Conservation (phyloP, 495 filamentous ascomycete species). For the Cercophora sp. region DNA sequence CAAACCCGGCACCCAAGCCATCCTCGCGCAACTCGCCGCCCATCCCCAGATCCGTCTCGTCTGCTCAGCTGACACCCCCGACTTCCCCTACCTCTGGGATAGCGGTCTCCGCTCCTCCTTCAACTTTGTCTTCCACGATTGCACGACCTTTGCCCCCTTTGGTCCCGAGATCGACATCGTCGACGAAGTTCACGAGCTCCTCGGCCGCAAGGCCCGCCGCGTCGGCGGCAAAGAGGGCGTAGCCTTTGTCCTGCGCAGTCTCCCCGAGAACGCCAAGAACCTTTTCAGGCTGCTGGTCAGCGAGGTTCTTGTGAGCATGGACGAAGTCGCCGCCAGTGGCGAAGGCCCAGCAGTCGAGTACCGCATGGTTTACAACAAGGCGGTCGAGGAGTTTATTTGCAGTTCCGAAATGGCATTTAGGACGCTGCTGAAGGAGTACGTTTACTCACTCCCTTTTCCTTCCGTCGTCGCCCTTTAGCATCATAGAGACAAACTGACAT, state of each 20-base stretch:
- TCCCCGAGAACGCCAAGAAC: conserved; percentile 87
- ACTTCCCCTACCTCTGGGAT: conserved; percentile 88
- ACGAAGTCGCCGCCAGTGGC: conserved; percentile 34
- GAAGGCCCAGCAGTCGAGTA: conserved; percentile 75
- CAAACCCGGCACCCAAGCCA: conserved; percentile 60
- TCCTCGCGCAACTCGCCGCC: conserved; percentile 71
- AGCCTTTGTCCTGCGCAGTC: conserved; percentile 78
- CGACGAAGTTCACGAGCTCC: conserved; percentile 78
- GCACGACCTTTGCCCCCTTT: conserved; percentile 80
- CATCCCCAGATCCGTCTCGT: conserved; percentile 71
- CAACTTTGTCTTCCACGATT: conserved; percentile 88
- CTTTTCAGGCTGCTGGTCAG: conserved; percentile 79
- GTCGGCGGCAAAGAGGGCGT: conserved; percentile 90
- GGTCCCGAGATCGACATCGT: conserved; percentile 74
- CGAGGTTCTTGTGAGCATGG: conserved; percentile 73
- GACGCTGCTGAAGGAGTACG: conserved; percentile 85
- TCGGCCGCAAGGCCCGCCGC: conserved; percentile 77
- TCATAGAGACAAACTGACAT: not conserved
- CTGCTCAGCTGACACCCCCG: conserved; percentile 80
- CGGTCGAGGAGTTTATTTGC: conserved; percentile 93
- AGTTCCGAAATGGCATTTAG: conserved; percentile 94
- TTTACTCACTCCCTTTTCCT: conserved; percentile 13
- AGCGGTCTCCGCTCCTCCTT: conserved; percentile 69
- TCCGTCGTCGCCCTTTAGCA: not conserved
- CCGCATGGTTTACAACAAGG: conserved; percentile 85